phyloP scores from a whole-genome alignment of 441 rosid genomes.

The Eugenia klotzschiana region DNA sequence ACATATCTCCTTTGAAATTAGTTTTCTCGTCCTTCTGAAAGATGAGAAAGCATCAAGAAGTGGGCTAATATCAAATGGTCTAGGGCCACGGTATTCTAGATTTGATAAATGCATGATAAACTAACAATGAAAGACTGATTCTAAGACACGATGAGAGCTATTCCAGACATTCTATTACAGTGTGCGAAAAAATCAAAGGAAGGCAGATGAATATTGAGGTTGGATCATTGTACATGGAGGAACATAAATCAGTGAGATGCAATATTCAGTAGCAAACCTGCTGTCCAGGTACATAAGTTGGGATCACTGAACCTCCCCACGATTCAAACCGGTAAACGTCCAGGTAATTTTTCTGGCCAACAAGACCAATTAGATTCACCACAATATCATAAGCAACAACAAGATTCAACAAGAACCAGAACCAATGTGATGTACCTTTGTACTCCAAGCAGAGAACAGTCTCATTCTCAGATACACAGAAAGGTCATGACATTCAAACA shows the following conservation, averaged over 20 bases:
- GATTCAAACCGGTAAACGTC: slow-evolving; percentile 89
- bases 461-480: neutral
- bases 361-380: neutral
- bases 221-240: neutral
- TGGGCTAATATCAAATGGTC: neutral
- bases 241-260: neutral
- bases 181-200: neutral
- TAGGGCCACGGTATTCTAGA: neutral
- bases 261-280: slow-evolving; percentile 40
- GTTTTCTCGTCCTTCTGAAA: neutral
- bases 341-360: slow-evolving; percentile 78
- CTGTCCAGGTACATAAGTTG: slow-evolving; percentile 62
- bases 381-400: neutral
- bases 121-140: neutral
- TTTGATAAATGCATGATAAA: neutral
- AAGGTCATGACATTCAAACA: neutral
- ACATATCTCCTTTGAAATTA: neutral
- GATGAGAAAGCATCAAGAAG: neutral
- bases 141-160: neutral
- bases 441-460: neutral
- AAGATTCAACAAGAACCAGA: neutral
- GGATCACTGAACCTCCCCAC: slow-evolving; percentile 93
- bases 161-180: neutral
- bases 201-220: neutral
- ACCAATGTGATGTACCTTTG: neutral